Base-by-base conservation (phyloP, 306 rosid genomes). In the Sicyos edulis region DNA sequence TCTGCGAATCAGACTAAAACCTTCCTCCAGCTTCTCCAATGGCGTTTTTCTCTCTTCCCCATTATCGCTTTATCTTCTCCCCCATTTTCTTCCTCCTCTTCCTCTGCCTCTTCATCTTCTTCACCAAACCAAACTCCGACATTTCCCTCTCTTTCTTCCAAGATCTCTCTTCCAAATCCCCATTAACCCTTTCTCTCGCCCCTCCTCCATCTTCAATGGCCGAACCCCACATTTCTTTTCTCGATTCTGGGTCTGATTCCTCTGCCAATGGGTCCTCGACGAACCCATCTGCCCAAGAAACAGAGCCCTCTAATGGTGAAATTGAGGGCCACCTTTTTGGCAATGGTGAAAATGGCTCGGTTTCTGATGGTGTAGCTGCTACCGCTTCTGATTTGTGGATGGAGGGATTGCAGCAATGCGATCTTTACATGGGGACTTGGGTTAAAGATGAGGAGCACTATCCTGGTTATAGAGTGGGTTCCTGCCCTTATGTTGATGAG, bases 401-500 rank as follows among this genome's bases (percentile, higher is more conserved):
- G 73, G 70, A 54, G 12, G 72, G 76, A 52, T 21, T 26, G 55
- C 50, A 75, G 64, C 69, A 84, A 17, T 95, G 99, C 53, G 95
- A 95, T 83, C 79, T 95, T 75, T 87, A 75, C 80, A 73, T 51
- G 73, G 96, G 97, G 50, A 83, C 83, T 22, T 93, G 96, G 99
- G 91, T 93, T 70, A 87, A 61, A 76, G 96, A 93, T 73, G 86
- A 86, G 20, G 85, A 86, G 15, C 69, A 64, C 16, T 83, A 91
- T 78, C 97, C 99, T 0, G 77, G 87, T 78, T 91, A 93, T 61
- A 40, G 57, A 71, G 80, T 89, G 15, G 88, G 96, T 79, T 86
- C 96, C 50, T 93, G 99, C 54, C 96, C 97, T 19, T 91, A 83
- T 65, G 95, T 93, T 2, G 99, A 91, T 10, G 97, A 91, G 67